A percentile compares a stretch with the other conserved stretches of the same genome.
phyloP scores from a whole-genome alignment of 139 green algal species.

The Haematococcus lacustris region DNA sequence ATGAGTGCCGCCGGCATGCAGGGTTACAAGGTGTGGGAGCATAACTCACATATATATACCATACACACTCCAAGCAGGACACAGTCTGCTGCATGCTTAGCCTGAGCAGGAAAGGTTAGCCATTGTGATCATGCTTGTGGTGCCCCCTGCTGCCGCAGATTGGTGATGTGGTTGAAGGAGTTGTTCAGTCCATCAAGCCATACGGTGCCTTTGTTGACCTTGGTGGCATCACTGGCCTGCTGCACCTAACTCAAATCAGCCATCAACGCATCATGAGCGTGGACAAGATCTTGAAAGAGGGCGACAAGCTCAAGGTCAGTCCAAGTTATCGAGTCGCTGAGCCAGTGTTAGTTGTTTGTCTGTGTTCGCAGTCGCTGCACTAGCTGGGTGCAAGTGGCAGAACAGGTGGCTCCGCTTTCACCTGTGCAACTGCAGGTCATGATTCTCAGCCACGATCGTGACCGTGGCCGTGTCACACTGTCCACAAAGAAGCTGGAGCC shows the following conservation, averaged over 20 bases:
- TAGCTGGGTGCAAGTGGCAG: background rate
- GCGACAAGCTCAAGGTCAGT: conserved; percentile 91
- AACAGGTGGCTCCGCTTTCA: background rate
- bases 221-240: conserved; percentile 82
- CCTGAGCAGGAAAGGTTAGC: background rate
- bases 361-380: background rate
- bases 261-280: conserved; percentile 84
- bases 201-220: conserved; percentile 97
- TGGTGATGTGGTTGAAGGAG: conserved; percentile 89
- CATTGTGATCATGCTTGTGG: background rate
- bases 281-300: conserved; percentile 63
- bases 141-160: too few relatives aligned
- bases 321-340: background rate
- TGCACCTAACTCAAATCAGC: conserved; percentile 96
- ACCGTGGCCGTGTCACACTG: conserved; percentile 80
- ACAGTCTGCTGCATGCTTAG: background rate
- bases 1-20: background rate
- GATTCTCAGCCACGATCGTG: conserved; percentile 85
- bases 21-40: background rate
- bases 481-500: conserved; percentile 98
- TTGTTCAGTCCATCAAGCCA: conserved; percentile 79
- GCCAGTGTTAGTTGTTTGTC: too few relatives aligned
- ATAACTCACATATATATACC: too few relatives aligned
- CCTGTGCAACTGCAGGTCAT: conserved; percentile 59
- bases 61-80: too few relatives aligned